Conservation (phyloP, 2,329 filamentous ascomycete species). For the Fusarium sp. region DNA sequence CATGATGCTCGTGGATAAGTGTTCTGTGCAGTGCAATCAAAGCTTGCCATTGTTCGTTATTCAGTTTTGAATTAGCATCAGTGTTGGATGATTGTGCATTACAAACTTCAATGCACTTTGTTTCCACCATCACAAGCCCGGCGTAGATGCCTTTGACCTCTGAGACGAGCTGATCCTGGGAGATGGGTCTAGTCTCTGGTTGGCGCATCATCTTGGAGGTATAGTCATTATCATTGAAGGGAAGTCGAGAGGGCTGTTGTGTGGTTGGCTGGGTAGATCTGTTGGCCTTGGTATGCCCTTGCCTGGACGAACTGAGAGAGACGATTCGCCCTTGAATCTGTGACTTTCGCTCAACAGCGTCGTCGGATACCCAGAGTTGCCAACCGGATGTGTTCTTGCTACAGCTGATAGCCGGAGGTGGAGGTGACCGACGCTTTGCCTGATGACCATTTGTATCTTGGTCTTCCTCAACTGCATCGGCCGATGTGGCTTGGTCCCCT, state of each 20-base stretch:
- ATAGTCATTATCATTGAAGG: conserved; percentile 1
- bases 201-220: conserved; percentile 21
- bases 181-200: conserved; percentile 58
- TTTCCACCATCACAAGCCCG: no score
- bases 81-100: no score
- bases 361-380: conserved; percentile 45
- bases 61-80: no score
- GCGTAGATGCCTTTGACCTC: no score
- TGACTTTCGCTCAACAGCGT: conserved; percentile 21
- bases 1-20: no score
- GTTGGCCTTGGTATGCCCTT: not conserved
- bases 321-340: conserved; percentile 7
- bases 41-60: no score
- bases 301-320: not conserved
- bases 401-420: conserved; percentile 16
- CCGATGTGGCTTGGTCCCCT: not conserved
- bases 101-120: no score
- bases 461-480: not conserved
- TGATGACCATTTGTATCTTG: conserved; percentile 21
- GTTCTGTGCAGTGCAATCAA: no score
- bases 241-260: not conserved
- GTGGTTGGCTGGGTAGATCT: not conserved
- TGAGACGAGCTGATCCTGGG: conserved; percentile 84
- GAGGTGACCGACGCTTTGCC: conserved; percentile 45
- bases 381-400: conserved; percentile 34